Percentiles rank a stretch among this genome's conserved stretches.
Evolutionary conservation across 768 basidiomycete species (phyloP).

Genomic region (Pleurotus djamor): DNA sequence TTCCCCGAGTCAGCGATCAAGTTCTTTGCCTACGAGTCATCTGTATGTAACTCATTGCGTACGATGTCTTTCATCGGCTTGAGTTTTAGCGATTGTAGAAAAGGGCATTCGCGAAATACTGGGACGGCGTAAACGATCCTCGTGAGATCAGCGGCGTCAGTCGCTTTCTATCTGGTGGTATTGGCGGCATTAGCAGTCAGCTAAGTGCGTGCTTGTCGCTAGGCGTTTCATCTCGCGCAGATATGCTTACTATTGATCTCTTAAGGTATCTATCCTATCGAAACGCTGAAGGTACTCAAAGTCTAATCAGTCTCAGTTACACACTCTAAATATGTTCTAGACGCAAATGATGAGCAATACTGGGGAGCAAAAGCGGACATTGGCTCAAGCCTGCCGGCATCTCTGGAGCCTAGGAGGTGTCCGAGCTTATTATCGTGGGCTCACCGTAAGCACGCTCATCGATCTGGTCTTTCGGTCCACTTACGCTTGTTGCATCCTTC

Average conservation of each 20-base stretch:
- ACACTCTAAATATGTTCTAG: conserved; percentile 23
- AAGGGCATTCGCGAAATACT: conserved; percentile 89
- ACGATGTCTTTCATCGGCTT: conserved; percentile 3
- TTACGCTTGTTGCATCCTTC: conserved; percentile 10
- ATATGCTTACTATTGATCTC: conserved; percentile 14
- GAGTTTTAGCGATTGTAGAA: conserved; percentile 51
- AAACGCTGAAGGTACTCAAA: conserved; percentile 80
- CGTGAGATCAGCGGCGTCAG: conserved; percentile 88
- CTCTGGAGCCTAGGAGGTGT: conserved; percentile 81
- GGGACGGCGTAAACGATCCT: conserved; percentile 87
- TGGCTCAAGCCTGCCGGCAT: conserved; percentile 62
- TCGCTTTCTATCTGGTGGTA: conserved; percentile 92
- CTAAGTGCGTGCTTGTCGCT: conserved; percentile 54
- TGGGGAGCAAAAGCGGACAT: conserved; percentile 51
- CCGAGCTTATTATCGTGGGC: conserved; percentile 86
- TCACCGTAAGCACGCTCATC: conserved; percentile 62
- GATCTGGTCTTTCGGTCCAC: conserved; percentile 5
- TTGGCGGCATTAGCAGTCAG: conserved; percentile 94
- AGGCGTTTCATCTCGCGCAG: conserved; percentile 8
- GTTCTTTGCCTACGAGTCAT: conserved; percentile 93
- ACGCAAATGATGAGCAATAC: conserved; percentile 98
- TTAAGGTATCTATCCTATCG: conserved; percentile 92
- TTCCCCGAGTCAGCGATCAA: conserved; percentile 99
- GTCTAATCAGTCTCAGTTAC: conserved; percentile 6
- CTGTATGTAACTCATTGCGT: conserved; percentile 50